These are phyloP conservation scores for Micractinium sp. DNA, from an alignment of 139 green algal species.

Conservation along the genomic window DNA sequence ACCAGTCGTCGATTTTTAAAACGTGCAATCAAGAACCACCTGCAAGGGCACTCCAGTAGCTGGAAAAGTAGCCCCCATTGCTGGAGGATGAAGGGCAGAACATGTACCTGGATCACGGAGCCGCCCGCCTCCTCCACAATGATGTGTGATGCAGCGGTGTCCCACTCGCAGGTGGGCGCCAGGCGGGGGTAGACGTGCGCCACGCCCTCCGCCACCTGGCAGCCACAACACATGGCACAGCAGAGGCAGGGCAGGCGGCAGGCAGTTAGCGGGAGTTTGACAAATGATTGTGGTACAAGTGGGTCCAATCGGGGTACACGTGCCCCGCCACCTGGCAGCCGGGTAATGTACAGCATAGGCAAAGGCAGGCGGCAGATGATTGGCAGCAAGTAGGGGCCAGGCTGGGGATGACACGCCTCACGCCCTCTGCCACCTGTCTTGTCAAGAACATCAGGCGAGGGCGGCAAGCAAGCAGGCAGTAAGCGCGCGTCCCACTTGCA, in stretches of 20 bases:
- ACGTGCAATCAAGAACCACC: too few relatives aligned
- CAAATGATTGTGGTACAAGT: not conserved
- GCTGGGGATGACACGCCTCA: too few relatives aligned
- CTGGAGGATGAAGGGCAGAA: too few relatives aligned
- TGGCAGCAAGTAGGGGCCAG: too few relatives aligned
- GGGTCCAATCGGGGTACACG: not conserved
- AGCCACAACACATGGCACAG: too few relatives aligned
- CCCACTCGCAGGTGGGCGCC: constrained; percentile 83
- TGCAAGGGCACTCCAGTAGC: too few relatives aligned
- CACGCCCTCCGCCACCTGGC: constrained; percentile 70
- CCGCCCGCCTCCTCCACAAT: constrained; percentile 88
- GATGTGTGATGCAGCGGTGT: constrained; percentile 86
- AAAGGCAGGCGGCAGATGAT: not conserved
- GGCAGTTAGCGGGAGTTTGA: not conserved
- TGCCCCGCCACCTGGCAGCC: not conserved
- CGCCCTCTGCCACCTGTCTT: too few relatives aligned
- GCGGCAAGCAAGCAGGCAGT: too few relatives aligned
- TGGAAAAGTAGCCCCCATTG: too few relatives aligned
- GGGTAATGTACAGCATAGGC: not conserved
- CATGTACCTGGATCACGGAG: constrained; percentile 69
- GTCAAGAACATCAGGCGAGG: too few relatives aligned
- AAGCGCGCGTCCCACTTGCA: too few relatives aligned
- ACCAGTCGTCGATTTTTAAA: too few relatives aligned
- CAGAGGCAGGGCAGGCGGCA: not conserved
- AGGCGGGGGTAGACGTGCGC: constrained; percentile 86